These are phyloP conservation scores for Epipyxis sp. DNA, from an alignment of 108 stramenopile species.

Conservation along the genomic window DNA sequence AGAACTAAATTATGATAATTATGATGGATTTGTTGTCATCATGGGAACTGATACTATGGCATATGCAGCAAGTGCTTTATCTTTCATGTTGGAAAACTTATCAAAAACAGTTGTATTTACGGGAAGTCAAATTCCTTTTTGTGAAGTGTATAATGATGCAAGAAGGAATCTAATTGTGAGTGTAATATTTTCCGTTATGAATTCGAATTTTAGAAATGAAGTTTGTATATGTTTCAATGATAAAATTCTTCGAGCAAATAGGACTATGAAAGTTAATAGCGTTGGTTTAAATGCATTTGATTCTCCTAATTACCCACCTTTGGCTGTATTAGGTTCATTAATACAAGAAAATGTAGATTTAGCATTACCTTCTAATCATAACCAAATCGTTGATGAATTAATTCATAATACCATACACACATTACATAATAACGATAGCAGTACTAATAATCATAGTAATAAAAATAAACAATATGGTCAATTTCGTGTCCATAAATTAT, in stretches of 20 bases:
- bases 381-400: no score
- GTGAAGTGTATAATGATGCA: conserved; percentile 89
- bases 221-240: conserved; percentile 91
- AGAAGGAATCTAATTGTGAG: conserved; percentile 77
- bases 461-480: no score
- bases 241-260: conserved; percentile 76
- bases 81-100: conserved; percentile 96
- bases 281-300: conserved; percentile 82
- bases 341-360: conserved; percentile 73
- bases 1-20: conserved; percentile 67
- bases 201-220: conserved; percentile 73
- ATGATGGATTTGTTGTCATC: conserved; percentile 92
- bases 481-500: conserved; percentile 71
- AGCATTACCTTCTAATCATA: conserved; percentile 62
- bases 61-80: conserved; percentile 81
- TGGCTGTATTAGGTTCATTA: conserved; percentile 79
- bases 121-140: conserved; percentile 76
- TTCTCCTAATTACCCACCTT: conserved; percentile 82
- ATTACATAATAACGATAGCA: no score
- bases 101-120: conserved; percentile 93
- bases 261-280: conserved; percentile 79
- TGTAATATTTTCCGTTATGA: conserved; percentile 79
- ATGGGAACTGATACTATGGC: conserved; percentile 98
- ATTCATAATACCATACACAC: no score
- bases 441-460: no score